These are phyloP conservation scores for Saccharomyces pastorianus DNA, from an alignment of 1,139 yeast species.

Conservation along the genomic window DNA sequence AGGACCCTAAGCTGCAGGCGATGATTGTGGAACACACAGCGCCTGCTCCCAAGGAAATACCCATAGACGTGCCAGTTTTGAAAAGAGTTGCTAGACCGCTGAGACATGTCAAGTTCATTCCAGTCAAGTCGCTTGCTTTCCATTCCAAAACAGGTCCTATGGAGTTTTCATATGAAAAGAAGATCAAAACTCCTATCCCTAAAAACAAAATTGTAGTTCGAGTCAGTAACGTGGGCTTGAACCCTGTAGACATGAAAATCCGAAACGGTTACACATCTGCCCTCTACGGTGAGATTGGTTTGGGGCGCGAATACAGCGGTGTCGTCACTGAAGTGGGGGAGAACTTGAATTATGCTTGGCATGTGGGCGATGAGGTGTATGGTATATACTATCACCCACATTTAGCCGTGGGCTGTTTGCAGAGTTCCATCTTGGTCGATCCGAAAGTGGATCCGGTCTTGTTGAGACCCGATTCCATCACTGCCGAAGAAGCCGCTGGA, in stretches of 20 bases:
- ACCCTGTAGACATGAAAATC: conserved; percentile 59
- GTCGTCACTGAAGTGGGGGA: conserved; percentile 51
- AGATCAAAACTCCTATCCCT: conserved; percentile 36
- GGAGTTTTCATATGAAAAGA: conserved; percentile 36
- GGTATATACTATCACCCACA: conserved; percentile 45
- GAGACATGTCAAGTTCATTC: conserved; percentile 35
- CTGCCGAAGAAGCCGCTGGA: conserved; percentile 53
- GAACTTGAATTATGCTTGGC: conserved; percentile 33
- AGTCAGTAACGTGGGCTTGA: conserved; percentile 35
- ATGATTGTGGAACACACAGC: conserved; percentile 9
- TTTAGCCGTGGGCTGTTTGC: conserved; percentile 43
- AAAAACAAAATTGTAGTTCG: conserved; percentile 47
- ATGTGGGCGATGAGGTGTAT: conserved; percentile 56
- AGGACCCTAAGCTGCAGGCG: conserved; percentile 14
- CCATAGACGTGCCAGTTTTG: conserved; percentile 17
- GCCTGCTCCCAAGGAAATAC: conserved; percentile 21
- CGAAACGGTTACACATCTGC: conserved; percentile 32
- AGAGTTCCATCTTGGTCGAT: conserved; percentile 43
- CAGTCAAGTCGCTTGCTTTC: conserved; percentile 34
- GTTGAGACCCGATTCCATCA: conserved; percentile 42
- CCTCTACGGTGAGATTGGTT: conserved; percentile 42
- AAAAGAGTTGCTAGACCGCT: conserved; percentile 37
- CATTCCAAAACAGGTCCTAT: conserved; percentile 33
- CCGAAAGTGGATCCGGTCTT: conserved; percentile 36
- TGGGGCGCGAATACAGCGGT: conserved; percentile 69